Evolutionary conservation across 345 rosid species (phyloP), one percentile per base, ranked within the genome.

Genomic region (Rhizophora mangle): DNA sequence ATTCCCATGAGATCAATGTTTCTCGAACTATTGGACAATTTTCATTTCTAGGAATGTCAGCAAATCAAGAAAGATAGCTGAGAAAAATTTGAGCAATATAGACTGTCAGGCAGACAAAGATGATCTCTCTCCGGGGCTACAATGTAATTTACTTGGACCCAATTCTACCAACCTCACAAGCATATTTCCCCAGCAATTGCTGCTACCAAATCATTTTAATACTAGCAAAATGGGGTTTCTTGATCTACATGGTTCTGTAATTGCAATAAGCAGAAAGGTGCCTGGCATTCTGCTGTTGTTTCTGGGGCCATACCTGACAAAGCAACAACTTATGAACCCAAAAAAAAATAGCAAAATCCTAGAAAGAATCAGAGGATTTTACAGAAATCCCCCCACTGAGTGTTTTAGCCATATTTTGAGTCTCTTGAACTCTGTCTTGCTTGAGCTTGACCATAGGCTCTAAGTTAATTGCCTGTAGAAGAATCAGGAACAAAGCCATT

Each of bases 401-500:
- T 70, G 49, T 31, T 70, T 60, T 68, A 62, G 43, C 20, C 46
- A 81, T 68, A 64, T 69, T 68, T 36, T 37, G 47, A 32, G 82
- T 83, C 67, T 82, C 85, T 54, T 69, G 79, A 62, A 64, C 36
- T 52, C 59, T 39, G 36, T 60, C 75, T 58, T 76, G 74, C 72
- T 60, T 63, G 32, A 71, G 10, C 68, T 27, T 72, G 72, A 66
- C 37, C 1, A 34, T 6, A 58, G 59, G 47, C 79, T 83, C 75
- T 75, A 72, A 63, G 85, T 69, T 65, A 85, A 72, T 82, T 84
- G 56, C 73, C 71, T 32, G 84, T 80, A 77, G 79, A 81, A 34
- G 92, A 82, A 83, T 82, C 89, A 16, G 89, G 94, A 67, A 68
- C 60, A 74, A 85, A 87, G 39, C 87, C 87, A 72, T 85, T 87